Evolutionary conservation across 768 basidiomycete genomes (phyloP).

Genomic region (Trametes cinnabarina): DNA sequence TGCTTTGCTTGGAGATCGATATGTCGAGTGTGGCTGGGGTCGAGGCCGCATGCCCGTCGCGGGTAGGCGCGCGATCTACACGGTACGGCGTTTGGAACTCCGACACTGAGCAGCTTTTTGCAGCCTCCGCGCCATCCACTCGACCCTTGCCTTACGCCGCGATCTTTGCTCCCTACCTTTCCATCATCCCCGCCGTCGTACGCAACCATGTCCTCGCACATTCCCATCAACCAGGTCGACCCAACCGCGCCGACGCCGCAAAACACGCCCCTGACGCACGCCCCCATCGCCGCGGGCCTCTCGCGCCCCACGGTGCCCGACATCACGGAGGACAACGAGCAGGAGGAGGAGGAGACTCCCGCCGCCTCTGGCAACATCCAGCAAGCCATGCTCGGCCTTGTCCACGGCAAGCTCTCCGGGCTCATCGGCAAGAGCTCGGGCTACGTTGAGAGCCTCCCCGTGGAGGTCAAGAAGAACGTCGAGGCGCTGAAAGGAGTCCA

Average conservation of each 20-base stretch:
- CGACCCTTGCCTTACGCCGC: conserved; percentile 9
- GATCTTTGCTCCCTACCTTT: conserved; percentile 21
- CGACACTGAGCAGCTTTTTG: conserved; percentile 15
- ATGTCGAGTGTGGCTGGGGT: background rate
- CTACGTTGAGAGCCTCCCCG: conserved; percentile 87
- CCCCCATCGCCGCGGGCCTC: conserved; percentile 74
- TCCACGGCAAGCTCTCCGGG: conserved; percentile 81
- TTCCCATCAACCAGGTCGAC: conserved; percentile 58
- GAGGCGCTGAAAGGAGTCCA: conserved; percentile 95
- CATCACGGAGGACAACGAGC: conserved; percentile 79
- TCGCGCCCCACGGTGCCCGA: conserved; percentile 88
- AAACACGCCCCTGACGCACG: conserved; percentile 85
- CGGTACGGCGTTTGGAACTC: conserved; percentile 16
- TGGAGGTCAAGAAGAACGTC: conserved; percentile 76
- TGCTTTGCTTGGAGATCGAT: background rate
- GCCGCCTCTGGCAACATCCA: conserved; percentile 40
- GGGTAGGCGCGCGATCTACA: conserved; percentile 8
- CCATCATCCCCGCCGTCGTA: conserved; percentile 10
- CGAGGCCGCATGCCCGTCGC: conserved; percentile 7
- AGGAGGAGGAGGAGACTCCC: conserved; percentile 53
- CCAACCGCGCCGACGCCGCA: conserved; percentile 90
- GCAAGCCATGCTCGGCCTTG: conserved; percentile 77
- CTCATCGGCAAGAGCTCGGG: conserved; percentile 91
- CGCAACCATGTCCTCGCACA: conserved; percentile 60
- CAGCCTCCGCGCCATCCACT: background rate